These are phyloP conservation scores for Neonectria punicea DNA, from an alignment of 2,329 filamentous ascomycete genomes.

Conservation along the genomic window DNA sequence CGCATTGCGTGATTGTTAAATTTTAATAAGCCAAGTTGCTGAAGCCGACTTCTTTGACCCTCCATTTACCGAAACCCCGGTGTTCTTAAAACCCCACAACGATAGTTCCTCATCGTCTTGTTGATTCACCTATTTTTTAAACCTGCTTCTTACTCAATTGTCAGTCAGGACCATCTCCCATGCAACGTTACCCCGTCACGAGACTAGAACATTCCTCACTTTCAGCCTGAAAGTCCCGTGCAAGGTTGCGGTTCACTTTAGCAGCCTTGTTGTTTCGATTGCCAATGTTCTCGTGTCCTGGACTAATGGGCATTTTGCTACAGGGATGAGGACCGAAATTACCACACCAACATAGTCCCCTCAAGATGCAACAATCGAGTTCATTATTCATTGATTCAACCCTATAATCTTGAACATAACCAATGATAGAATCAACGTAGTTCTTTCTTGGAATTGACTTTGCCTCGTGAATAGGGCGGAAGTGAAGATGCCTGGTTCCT, in stretches of 20 bases:
- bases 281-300: neutral
- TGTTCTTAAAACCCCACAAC: neutral
- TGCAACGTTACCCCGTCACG: neutral
- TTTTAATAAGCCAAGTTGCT: neutral
- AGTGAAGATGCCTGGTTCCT: neutral
- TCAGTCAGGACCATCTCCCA: neutral
- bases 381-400: neutral
- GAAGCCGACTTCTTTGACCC: neutral
- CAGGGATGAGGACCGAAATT: neutral
- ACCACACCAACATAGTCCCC: neutral
- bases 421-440: too few species aligned
- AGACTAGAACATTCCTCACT: too few species aligned
- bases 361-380: neutral
- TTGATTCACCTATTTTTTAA: neutral
- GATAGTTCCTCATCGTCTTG: neutral
- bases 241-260: neutral
- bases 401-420: neutral
- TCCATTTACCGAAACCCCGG: neutral
- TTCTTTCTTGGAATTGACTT: too few species aligned
- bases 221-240: neutral
- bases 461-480: too few species aligned
- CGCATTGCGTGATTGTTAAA: conserved; percentile 15
- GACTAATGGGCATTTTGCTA: neutral
- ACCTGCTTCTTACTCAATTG: neutral
- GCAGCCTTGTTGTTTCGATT: neutral